Evolutionary conservation across 129 eudicot species (phyloP), one percentile per base, ranked within the genome.

Genomic region (Dittrichia graveolens): DNA sequence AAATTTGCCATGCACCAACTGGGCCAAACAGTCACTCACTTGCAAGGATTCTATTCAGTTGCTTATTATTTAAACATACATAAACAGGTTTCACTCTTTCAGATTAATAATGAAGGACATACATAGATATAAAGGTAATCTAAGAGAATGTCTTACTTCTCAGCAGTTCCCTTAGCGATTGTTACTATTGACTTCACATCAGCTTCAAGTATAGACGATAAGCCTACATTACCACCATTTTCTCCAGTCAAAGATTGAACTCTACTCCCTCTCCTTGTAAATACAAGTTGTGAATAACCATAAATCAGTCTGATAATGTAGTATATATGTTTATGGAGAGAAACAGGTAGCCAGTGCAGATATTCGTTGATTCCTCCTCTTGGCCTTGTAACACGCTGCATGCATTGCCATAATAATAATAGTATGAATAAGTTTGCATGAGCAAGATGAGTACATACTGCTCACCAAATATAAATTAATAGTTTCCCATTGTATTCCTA

Each of bases 331-430:
- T 93, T 85, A 81, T 93, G 98, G 40, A 93, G 34, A 82, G 91
- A 89, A 78, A 93, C 92, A 16, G 98, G 98, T 62, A 93, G 95
- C 95, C 98, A 93, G 61, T 83, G 95, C 61, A 93, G 78, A 83
- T 85, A 93, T 43, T 93, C 98, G 80, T 93, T 90, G 61, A 93
- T 75, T 71, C 98, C 98, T 78, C 98, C 98, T 49, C 85, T 85
- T 64, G 98, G 98, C 67, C 98, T 89, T 38, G 91, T 90, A 64
- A 93, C 96, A 50, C 95, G 91, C 98, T 93, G 85, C 87, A 81
- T 54, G 69, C 50, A 61, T 35, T 19, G 42, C 55, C 66, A 75
- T 58, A 75, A 81, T 34, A 47, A 48, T 39, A 18, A 55, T 14
- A 31, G 55, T 13, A 67, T 38, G 62, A 45, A 50, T 39, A 76